Evolutionary conservation across 1,284 basidiomycete genomes (phyloP).

Genomic region (Heterobasidion irregulare): DNA sequence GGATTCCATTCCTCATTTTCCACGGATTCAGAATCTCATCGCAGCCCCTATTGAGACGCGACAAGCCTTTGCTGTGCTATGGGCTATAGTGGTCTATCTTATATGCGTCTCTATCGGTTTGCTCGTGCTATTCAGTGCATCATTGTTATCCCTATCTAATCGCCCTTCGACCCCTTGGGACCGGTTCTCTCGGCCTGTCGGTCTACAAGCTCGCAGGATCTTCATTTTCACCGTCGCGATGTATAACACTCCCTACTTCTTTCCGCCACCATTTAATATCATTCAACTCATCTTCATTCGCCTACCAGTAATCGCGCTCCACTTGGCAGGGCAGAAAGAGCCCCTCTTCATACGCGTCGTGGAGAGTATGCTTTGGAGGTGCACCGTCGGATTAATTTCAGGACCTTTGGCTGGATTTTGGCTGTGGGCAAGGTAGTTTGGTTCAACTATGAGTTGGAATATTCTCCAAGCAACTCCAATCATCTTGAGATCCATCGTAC

Average conservation of each 20-base stretch:
- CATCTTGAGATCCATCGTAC: neutral
- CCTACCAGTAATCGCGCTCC: conserved; percentile 14
- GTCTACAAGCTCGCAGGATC: conserved; percentile 32
- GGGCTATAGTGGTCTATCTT: conserved; percentile 26
- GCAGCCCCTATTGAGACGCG: conserved; percentile 38
- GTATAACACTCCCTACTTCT: conserved; percentile 32
- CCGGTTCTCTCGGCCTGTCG: conserved; percentile 33
- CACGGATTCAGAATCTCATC: neutral
- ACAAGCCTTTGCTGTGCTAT: conserved; percentile 29
- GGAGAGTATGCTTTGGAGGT: conserved; percentile 32
- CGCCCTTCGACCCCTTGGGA: conserved; percentile 30
- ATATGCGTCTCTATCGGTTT: conserved; percentile 23
- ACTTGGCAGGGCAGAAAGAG: conserved; percentile 12
- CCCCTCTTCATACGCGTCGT: conserved; percentile 10
- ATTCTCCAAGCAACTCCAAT: neutral
- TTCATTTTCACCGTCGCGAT: conserved; percentile 29
- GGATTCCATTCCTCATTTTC: conserved; percentile 21
- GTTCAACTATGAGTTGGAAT: neutral
- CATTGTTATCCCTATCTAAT: conserved; percentile 11
- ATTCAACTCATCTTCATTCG: conserved; percentile 19
- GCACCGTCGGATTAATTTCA: conserved; percentile 30
- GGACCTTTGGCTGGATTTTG: conserved; percentile 21
- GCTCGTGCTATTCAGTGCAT: conserved; percentile 21
- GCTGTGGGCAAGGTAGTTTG: conserved; percentile 14
- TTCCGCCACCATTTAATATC: conserved; percentile 46